phyloP scores from a whole-genome alignment of 2,329 filamentous ascomycete genomes.

The Xylaria sp. region DNA sequence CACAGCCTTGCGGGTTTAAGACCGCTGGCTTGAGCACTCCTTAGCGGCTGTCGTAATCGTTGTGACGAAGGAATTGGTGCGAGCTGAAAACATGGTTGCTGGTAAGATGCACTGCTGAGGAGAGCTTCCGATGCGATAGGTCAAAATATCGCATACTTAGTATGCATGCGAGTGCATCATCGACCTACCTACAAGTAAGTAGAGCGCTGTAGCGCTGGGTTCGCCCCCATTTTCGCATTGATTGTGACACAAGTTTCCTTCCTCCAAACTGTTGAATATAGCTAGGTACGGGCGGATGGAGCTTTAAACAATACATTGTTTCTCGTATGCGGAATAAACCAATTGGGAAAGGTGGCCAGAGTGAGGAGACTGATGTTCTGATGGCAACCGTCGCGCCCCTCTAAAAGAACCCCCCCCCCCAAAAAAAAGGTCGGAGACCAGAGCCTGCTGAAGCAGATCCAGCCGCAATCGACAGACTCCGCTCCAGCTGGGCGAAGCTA shows the following conservation, averaged over 20 bases:
- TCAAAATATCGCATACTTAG: slow-evolving; percentile 24
- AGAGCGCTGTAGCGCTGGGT: slow-evolving; percentile 20
- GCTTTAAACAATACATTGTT: neutral
- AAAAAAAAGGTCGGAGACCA: slow-evolving; percentile 28
- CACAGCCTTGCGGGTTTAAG: slow-evolving; percentile 17
- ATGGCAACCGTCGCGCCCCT: slow-evolving; percentile 10
- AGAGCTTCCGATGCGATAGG: slow-evolving; percentile 30
- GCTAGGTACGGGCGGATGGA: neutral
- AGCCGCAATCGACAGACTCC: slow-evolving; percentile 42
- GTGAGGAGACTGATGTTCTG: neutral
- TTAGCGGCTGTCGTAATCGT: slow-evolving; percentile 5
- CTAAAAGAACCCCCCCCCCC: slow-evolving; percentile 23
- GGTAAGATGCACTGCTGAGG: slow-evolving; percentile 22
- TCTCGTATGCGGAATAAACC: neutral
- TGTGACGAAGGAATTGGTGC: slow-evolving; percentile 22
- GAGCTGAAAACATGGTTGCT: slow-evolving; percentile 35
- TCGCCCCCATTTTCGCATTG: slow-evolving; percentile 7
- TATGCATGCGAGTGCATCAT: slow-evolving; percentile 19
- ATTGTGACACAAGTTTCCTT: neutral
- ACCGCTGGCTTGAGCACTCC: neutral
- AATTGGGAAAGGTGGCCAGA: neutral
- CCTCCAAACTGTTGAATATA: slow-evolving; percentile 1
- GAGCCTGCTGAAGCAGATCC: slow-evolving; percentile 39
- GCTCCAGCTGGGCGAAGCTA: slow-evolving; percentile 42
- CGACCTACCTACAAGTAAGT: neutral